These are phyloP conservation scores for Fraxinus excelsior DNA, from an alignment of 257 asterid genomes.

Conservation along the genomic window DNA sequence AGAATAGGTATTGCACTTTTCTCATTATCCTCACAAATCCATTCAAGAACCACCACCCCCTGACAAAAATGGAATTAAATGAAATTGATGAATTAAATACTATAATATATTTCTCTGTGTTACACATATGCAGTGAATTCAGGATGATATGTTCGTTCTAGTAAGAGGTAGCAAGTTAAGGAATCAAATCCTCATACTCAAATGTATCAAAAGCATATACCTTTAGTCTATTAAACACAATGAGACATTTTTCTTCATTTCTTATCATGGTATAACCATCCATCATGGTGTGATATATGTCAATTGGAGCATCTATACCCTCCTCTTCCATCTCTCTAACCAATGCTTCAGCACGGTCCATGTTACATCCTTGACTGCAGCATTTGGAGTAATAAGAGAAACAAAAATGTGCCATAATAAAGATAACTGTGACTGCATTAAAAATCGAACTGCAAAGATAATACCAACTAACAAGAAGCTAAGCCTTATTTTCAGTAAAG, in stretches of 20 bases:
- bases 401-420: not conserved
- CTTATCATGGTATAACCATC: slow-evolving; percentile 86
- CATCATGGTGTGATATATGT: slow-evolving; percentile 96
- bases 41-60: not conserved
- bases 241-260: slow-evolving; percentile 76
- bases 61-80: not conserved
- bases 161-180: not conserved
- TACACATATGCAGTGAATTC: not conserved
- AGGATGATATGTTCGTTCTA: not conserved
- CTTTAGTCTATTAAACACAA: slow-evolving; percentile 84
- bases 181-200: not conserved
- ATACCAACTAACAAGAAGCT: not conserved
- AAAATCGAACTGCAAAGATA: slow-evolving; percentile 12
- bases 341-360: slow-evolving; percentile 87
- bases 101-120: not conserved
- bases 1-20: not conserved
- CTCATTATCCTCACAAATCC: not conserved
- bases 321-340: slow-evolving; percentile 96
- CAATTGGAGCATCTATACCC: slow-evolving; percentile 92
- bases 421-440: not conserved
- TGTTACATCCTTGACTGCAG: slow-evolving; percentile 70
- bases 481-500: not conserved
- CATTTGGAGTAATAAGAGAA: slow-evolving; percentile 18
- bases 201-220: slow-evolving; percentile 36
- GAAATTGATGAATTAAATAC: not conserved